Evolutionary conservation across 208 protist genomes (phyloP).

Genomic region (Crithidia acanthocephali): DNA sequence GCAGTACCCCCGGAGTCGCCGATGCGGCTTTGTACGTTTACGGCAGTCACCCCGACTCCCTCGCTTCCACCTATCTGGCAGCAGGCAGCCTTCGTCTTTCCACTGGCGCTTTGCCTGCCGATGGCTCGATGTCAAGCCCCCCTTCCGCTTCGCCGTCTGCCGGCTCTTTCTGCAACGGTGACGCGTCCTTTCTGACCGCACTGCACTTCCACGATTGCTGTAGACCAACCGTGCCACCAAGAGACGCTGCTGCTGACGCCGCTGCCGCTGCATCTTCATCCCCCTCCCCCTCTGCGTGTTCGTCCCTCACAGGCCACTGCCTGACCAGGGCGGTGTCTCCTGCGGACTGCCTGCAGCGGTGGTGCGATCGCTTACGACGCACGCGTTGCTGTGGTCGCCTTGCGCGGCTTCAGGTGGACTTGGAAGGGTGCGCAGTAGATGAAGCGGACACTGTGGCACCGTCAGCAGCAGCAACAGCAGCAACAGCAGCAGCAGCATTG

Average conservation of each 20-base stretch:
- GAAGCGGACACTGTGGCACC: neutral
- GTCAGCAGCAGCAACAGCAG: neutral
- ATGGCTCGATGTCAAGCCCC: neutral
- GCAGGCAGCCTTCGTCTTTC: neutral
- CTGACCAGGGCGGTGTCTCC: too few relatives aligned
- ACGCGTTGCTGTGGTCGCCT: constrained; percentile 2
- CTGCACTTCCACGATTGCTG: constrained; percentile 23
- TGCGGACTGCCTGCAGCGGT: neutral
- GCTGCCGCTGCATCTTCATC: neutral
- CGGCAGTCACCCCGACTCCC: constrained; percentile 12
- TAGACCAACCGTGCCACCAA: too few relatives aligned
- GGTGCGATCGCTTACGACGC: neutral
- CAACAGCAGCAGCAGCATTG: neutral
- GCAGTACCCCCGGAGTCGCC: neutral
- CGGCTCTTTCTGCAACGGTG: neutral
- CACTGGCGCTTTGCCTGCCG: too few relatives aligned
- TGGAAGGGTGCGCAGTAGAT: constrained; percentile 4
- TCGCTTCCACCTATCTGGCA: neutral
- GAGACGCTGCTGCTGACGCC: neutral
- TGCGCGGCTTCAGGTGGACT: neutral
- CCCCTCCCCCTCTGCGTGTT: too few relatives aligned
- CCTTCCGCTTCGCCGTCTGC: neutral
- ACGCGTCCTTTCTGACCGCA: constrained; percentile 1
- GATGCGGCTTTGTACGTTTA: constrained; percentile 17
- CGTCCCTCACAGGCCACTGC: too few relatives aligned